Evolutionary conservation across 2,329 filamentous ascomycete genomes (phyloP).

Genomic region (Amylocarpus encephaloides): DNA sequence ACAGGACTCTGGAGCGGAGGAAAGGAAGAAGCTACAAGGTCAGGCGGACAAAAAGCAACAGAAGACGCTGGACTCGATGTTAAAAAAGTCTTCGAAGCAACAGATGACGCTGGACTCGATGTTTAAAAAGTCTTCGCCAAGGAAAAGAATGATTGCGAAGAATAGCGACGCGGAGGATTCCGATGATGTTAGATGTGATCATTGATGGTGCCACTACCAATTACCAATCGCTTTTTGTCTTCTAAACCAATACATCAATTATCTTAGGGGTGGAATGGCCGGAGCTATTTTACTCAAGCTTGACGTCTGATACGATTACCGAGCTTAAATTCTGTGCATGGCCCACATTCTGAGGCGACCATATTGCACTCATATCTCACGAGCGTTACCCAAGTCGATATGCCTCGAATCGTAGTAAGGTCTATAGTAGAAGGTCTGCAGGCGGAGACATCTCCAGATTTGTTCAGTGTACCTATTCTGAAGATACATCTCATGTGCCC

Average conservation of each 20-base stretch:
- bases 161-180: slow-evolving; percentile 22
- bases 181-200: slow-evolving; percentile 25
- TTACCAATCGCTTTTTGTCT: background rate
- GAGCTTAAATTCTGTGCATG: background rate
- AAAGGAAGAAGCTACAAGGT: slow-evolving; percentile 69
- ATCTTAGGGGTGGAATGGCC: background rate
- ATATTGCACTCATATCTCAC: background rate
- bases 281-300: background rate
- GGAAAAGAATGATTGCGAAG: slow-evolving; percentile 35
- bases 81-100: no score
- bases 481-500: no score
- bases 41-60: slow-evolving; percentile 70
- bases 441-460: no score
- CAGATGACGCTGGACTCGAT: slow-evolving; percentile 33
- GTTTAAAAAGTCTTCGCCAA: slow-evolving; percentile 32
- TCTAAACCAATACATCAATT: background rate
- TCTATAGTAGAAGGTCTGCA: no score
- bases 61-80: background rate
- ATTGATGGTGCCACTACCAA: slow-evolving; percentile 11
- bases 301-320: background rate
- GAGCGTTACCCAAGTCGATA: background rate
- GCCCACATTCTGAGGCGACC: background rate
- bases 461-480: no score
- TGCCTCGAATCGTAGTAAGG: background rate
- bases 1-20: slow-evolving; percentile 59